Conservation (phyloP, 352 stramenopile species). For the Phytophthora macrochlamydospora region DNA sequence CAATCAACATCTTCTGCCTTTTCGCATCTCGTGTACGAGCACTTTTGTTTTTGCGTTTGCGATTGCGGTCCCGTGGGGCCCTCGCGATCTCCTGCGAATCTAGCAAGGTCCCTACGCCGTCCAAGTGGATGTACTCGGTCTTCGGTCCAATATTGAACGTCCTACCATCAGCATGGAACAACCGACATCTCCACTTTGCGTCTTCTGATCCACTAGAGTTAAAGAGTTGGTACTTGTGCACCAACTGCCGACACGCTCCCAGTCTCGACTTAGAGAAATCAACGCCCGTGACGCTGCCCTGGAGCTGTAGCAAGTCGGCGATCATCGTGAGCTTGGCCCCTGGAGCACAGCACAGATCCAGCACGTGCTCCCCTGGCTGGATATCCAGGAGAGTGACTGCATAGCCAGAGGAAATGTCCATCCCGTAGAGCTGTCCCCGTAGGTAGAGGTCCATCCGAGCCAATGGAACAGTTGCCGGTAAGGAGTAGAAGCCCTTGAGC, state of each 20-base stretch:
- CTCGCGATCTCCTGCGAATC: conserved; percentile 73
- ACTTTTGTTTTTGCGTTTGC: conserved; percentile 95
- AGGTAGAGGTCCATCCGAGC: conserved; percentile 53
- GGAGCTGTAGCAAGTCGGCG: conserved; percentile 72
- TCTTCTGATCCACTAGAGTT: conserved; percentile 13
- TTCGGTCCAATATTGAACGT: conserved; percentile 65
- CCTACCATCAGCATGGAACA: conserved; percentile 81
- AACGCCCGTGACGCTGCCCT: conserved; percentile 77
- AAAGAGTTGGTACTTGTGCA: conserved; percentile 94
- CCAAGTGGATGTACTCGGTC: conserved; percentile 45
- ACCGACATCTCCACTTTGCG: conserved; percentile 59
- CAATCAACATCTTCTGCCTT: conserved; percentile 35
- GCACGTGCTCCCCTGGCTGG: conserved; percentile 78
- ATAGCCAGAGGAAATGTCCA: conserved; percentile 83
- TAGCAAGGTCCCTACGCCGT: conserved; percentile 57
- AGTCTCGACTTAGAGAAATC: conserved; percentile 90
- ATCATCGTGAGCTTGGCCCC: conserved; percentile 94
- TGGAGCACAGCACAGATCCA: conserved; percentile 95
- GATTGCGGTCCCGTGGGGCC: conserved; percentile 46
- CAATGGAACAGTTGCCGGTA: conserved; percentile 54
- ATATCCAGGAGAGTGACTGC: conserved; percentile 67
- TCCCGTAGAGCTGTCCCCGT: conserved; percentile 71
- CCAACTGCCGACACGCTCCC: conserved; percentile 84
- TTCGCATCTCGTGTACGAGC: conserved; percentile 64
- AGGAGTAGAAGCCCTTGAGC: conserved; percentile 69